Base-by-base conservation (phyloP, 371 early-diverging fungal genomes). In the Dichotomocladium elegans region DNA sequence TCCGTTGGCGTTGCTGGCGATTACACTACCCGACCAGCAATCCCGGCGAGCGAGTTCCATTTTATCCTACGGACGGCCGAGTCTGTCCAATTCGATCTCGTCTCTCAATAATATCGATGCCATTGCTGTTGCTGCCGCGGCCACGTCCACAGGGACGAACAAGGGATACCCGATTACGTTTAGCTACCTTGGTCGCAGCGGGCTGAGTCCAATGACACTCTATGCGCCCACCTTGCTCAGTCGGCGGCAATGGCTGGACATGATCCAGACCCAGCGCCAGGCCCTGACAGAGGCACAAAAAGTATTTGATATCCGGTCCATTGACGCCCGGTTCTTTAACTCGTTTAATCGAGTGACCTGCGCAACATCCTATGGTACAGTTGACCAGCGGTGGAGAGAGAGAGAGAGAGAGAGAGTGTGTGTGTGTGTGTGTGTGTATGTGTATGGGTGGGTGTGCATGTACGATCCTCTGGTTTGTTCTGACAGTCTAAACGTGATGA, bases 191-290 rank as follows among this genome's bases (percentile, higher is more conserved):
- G 93, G 94, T 9, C 78, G 87, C 12, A 57, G 79, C 15, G 89
- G 89, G 4, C 47, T 53, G 17, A 76, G 74, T 29, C 50, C 81
- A 15, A 72, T 88, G 59, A 86, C 87, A 0, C 66, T 95, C 24
- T 85, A 86, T 54, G 88, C 91, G 3, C 68, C 79, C 6, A 86
- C 87, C 14, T 67, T 77, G 15, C 84, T 87, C 1, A 90, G 85
- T 47, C 80, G 90, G 21, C 79, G 78, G 46, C 81, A 91, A 52
- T 94, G 94, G 95, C 66, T 86, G 33, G 88, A 91, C 47, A 84
- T 83, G 52, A 87, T 94, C 35, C 82, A 86, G 54, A 79, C 82
- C 48, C 88, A 90, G 63, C 75, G 81, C 26, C 74, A 81, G 48
- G 62, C 66, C 3, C 47, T 88, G 40, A 78, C 65, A 54, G 76